phyloP scores from a whole-genome alignment of 495 filamentous ascomycete species.

The Bathelium albidoporum region DNA sequence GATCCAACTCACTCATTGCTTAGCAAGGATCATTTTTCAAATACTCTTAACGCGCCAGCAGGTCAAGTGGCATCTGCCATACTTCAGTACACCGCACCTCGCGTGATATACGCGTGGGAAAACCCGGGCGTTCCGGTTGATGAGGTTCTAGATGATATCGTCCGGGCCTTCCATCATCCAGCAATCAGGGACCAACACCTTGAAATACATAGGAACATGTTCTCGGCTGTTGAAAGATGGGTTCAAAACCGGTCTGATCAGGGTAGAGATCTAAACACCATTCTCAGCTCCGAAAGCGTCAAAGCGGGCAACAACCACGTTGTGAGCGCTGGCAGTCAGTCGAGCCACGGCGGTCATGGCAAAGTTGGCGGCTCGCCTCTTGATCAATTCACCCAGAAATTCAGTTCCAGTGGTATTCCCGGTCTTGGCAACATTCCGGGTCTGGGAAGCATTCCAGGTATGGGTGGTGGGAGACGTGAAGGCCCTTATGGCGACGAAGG shows the following conservation, averaged over 20 bases:
- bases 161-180: slow-evolving; percentile 81
- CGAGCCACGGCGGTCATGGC: slow-evolving; percentile 3
- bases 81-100: slow-evolving; percentile 74
- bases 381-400: slow-evolving; percentile 7
- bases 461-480: neutral
- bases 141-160: slow-evolving; percentile 66
- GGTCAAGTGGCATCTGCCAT: slow-evolving; percentile 71
- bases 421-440: neutral
- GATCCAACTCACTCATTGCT: slow-evolving; percentile 93
- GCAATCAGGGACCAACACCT: slow-evolving; percentile 57
- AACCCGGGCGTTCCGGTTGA: slow-evolving; percentile 67
- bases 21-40: slow-evolving; percentile 94
- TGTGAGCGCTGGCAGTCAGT: neutral
- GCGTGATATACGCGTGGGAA: slow-evolving; percentile 84
- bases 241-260: slow-evolving; percentile 52
- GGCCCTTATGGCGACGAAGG: slow-evolving; percentile 2
- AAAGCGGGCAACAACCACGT: slow-evolving; percentile 64
- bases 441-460: neutral
- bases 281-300: slow-evolving; percentile 74
- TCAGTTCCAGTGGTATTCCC: neutral
- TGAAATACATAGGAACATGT: slow-evolving; percentile 82
- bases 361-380: slow-evolving; percentile 10
- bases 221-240: slow-evolving; percentile 69
- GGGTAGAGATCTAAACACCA: slow-evolving; percentile 50
- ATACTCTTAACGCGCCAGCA: slow-evolving; percentile 79